Evolutionary conservation across 345 rosid genomes (phyloP).

Genomic region (Eucalyptus curtisii): DNA sequence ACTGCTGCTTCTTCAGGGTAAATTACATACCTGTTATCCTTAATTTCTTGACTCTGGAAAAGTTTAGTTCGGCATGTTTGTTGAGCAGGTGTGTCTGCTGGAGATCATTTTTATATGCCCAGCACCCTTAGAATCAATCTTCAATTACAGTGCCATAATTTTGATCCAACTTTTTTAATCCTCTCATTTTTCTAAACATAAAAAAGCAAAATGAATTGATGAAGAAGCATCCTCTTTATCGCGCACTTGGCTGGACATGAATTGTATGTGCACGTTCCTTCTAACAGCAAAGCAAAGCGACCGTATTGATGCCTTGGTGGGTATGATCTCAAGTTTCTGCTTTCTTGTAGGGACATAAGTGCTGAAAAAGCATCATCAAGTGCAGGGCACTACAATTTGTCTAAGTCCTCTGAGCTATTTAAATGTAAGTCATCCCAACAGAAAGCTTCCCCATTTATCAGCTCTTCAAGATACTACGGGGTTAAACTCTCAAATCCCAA

Average conservation of each 20-base stretch:
- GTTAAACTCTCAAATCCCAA: constrained; percentile 1
- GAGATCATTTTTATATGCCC: neutral
- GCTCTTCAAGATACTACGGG: constrained; percentile 11
- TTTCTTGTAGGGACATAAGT: neutral
- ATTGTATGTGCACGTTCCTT: neutral
- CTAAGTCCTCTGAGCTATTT: constrained; percentile 10
- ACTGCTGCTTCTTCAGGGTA: constrained; percentile 5
- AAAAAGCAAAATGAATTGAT: neutral
- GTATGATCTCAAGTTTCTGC: neutral
- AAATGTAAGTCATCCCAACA: constrained; percentile 3
- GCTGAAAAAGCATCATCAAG: neutral
- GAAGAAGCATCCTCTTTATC: neutral
- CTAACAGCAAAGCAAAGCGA: neutral
- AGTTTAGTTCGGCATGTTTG: neutral
- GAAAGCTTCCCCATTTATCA: constrained; percentile 22
- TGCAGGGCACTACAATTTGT: neutral
- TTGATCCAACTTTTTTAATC: neutral
- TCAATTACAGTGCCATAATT: neutral
- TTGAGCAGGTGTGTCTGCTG: neutral
- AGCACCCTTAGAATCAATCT: neutral
- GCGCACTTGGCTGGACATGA: neutral
- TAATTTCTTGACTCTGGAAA: neutral
- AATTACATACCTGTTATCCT: neutral
- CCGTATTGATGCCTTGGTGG: neutral
- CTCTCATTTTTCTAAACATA: neutral